Conservation (phyloP, 805 yeast species). For the Candida orba region DNA sequence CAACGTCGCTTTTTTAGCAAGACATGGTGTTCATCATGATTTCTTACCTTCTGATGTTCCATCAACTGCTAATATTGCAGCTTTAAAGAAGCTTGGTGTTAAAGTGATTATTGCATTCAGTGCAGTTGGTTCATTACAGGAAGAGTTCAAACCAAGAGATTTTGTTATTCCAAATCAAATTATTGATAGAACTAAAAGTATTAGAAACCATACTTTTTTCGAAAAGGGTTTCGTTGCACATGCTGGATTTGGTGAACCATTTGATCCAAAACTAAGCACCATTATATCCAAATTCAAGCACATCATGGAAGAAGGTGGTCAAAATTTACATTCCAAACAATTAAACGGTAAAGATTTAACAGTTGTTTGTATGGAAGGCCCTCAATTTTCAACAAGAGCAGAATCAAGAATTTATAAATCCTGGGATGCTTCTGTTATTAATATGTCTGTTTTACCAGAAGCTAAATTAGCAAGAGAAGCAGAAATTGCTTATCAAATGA, state of each 20-base stretch:
- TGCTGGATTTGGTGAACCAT: conserved; percentile 96
- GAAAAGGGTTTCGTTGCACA: conserved; percentile 94
- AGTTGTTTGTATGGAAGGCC: conserved; percentile 97
- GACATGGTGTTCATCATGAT: conserved; percentile 92
- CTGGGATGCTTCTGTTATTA: conserved; percentile 93
- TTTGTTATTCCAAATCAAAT: conserved; percentile 95
- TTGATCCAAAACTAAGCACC: conserved; percentile 65
- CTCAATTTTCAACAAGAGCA: conserved; percentile 94
- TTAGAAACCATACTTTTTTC: conserved; percentile 76
- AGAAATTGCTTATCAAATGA: conserved; percentile 94
- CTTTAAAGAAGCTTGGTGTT: conserved; percentile 82
- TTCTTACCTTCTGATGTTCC: conserved; percentile 90
- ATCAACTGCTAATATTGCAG: conserved; percentile 89
- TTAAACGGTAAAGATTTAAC: conserved; percentile 70
- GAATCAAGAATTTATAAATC: conserved; percentile 80
- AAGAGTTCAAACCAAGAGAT: conserved; percentile 86
- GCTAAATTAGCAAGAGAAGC: conserved; percentile 96
- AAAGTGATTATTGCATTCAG: conserved; percentile 85
- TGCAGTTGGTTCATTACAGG: conserved; percentile 93
- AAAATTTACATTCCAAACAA: conserved; percentile 58
- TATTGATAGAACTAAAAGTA: conserved; percentile 95
- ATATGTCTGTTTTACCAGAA: conserved; percentile 97
- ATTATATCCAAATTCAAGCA: conserved; percentile 55
- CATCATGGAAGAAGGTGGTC: conserved; percentile 39
- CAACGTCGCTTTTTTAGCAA: conserved; percentile 87